Evolutionary conservation across 371 early-diverging fungal species (phyloP), one percentile per base, ranked within the genome.

Genomic region (Mucor sp.): DNA sequence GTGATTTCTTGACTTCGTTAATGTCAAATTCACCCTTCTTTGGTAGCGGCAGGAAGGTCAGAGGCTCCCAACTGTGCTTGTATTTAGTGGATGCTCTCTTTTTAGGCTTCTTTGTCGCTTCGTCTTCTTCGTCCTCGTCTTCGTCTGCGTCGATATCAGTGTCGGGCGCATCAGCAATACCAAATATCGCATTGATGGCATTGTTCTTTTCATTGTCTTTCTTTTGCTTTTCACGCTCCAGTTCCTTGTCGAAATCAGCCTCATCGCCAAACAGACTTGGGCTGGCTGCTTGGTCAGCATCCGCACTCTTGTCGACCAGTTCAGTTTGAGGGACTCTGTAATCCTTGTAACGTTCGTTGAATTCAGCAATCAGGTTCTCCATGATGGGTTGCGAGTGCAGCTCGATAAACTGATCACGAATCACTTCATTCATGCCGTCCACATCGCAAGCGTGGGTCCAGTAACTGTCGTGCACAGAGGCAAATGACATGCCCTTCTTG

Each of bases 361-460:
- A 92, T 78, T 99, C 99, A 23, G 86, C 72, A 60, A 88, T 80
- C 39, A 99, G 86, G 32, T 91, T 90, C 44, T 87, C 85, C 93
- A 98, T 91, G 60, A 99, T 90, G 33, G 94, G 89, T 68, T 88
- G 84, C 35, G 85, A 80, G 70, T 99, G 99, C 53, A 99, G 80
- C 28, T 79, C 74, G 57, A 98, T 92, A 78, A 99, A 99, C 71
- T 95, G 90, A 56, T 96, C 93, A 55, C 97, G 91, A 48, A 99
- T 81, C 14, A 95, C 86, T 61, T 73, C 74, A 75, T 91, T 91
- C 96, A 99, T 95, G 28, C 63, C 74, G 74, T 95, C 93, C 0
- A 97, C 91, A 78, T 96, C 95, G 70, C 90, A 89, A 0, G 98
- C 95, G 69, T 99, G 99, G 0, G 98, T 97, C 99, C 99, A 99